These are phyloP conservation scores for Blastocystis sp. DNA, from an alignment of 352 stramenopile species.

Conservation along the genomic window DNA sequence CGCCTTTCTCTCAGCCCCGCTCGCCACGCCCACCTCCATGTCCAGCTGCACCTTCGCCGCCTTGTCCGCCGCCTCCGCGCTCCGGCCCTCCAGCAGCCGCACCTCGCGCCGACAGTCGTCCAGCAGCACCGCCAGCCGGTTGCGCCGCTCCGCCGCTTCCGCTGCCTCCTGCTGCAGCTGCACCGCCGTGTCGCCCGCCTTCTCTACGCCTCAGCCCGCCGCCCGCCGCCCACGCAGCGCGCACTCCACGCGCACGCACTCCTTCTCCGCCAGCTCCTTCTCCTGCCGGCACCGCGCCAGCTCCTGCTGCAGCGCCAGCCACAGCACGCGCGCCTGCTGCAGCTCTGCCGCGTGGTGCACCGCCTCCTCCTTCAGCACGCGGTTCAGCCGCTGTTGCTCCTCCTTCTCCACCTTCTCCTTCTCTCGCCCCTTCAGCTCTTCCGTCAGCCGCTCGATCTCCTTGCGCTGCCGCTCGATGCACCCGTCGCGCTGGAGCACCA, in stretches of 20 bases:
- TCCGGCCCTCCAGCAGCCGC: constrained; percentile 30
- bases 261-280: constrained; percentile 20
- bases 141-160: constrained; percentile 25
- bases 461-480: constrained; percentile 22
- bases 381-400: constrained; percentile 5
- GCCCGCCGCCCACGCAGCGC: background rate
- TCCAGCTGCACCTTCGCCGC: background rate
- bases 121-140: constrained; percentile 12
- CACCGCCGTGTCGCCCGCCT: constrained; percentile 28
- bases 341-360: constrained; percentile 28
- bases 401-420: constrained; percentile 15
- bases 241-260: constrained; percentile 41
- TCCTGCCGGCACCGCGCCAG: constrained; percentile 25
- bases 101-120: constrained; percentile 29
- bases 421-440: background rate
- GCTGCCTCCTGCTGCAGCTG: constrained; percentile 33
- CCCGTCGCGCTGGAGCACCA: constrained; percentile 22
- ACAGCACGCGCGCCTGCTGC: background rate
- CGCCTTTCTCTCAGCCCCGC: background rate
- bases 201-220: background rate
- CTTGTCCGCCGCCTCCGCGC: constrained; percentile 2
- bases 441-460: background rate
- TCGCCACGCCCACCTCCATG: background rate
- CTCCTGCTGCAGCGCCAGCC: constrained; percentile 27
- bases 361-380: constrained; percentile 4